These are phyloP conservation scores for Halenospora varia DNA, from an alignment of 495 filamentous ascomycete genomes.

Conservation along the genomic window DNA sequence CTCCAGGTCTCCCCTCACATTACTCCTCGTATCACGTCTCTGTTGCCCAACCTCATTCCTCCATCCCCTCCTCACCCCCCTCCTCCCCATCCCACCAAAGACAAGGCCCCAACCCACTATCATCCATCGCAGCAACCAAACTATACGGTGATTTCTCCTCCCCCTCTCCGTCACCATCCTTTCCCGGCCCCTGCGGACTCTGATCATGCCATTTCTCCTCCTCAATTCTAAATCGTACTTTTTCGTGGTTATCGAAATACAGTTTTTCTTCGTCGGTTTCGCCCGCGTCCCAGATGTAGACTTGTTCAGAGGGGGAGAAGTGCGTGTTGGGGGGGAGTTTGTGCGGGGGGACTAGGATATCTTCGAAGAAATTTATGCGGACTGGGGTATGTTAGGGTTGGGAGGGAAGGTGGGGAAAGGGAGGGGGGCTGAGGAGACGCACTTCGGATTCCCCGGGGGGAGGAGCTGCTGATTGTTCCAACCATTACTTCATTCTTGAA, in stretches of 20 bases:
- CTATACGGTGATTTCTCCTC: slow-evolving; percentile 57
- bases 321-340: slow-evolving; percentile 69
- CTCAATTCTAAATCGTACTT: slow-evolving; percentile 79
- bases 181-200: slow-evolving; percentile 55
- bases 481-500: slow-evolving; percentile 88
- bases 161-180: slow-evolving; percentile 11
- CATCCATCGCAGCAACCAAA: slow-evolving; percentile 58
- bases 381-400: too few species aligned
- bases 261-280: slow-evolving; percentile 68
- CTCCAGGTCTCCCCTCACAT: neutral
- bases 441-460: slow-evolving; percentile 71
- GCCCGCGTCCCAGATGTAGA: slow-evolving; percentile 73
- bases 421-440: too few species aligned
- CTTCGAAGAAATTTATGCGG: slow-evolving; percentile 82
- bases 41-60: neutral
- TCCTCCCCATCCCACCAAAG: slow-evolving; percentile 47
- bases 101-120: slow-evolving; percentile 45
- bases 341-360: slow-evolving; percentile 72
- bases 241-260: slow-evolving; percentile 84
- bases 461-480: slow-evolving; percentile 72
- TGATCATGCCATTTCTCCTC: slow-evolving; percentile 87
- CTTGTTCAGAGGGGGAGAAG: slow-evolving; percentile 44
- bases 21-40: neutral
- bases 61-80: slow-evolving; percentile 3
- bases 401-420: neutral